Conservation (phyloP, 2,329 filamentous ascomycete genomes). For the Bretziella fagacearum region DNA sequence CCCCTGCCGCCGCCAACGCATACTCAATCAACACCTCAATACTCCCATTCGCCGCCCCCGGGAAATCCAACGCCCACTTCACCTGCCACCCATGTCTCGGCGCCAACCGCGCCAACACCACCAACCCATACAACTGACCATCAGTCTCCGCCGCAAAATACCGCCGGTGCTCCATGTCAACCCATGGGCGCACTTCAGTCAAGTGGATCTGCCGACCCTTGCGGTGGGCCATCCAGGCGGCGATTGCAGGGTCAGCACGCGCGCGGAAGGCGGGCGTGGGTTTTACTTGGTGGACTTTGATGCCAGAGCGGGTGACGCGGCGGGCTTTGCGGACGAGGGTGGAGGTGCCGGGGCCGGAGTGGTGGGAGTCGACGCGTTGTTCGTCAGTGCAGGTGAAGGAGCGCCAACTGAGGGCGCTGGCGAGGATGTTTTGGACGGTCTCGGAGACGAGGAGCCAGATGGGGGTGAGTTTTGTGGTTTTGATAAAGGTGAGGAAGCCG, state of each 20-base stretch:
- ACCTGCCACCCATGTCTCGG: slow-evolving; percentile 79
- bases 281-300: slow-evolving; percentile 60
- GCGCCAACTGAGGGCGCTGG: slow-evolving; percentile 61
- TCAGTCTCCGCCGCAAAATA: slow-evolving; percentile 71
- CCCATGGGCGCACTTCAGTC: slow-evolving; percentile 78
- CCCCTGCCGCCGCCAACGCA: slow-evolving; percentile 36
- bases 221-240: slow-evolving; percentile 63
- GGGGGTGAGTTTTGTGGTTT: slow-evolving; percentile 50
- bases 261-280: slow-evolving; percentile 51
- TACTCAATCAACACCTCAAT: slow-evolving; percentile 71
- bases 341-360: slow-evolving; percentile 29
- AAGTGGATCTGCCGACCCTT: slow-evolving; percentile 78
- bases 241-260: slow-evolving; percentile 54
- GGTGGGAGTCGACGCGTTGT: slow-evolving; percentile 59
- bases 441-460: slow-evolving; percentile 78
- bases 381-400: slow-evolving; percentile 78
- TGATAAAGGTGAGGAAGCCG: slow-evolving; percentile 50
- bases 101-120: slow-evolving; percentile 68
- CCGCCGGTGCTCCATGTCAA: slow-evolving; percentile 64
- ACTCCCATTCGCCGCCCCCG: slow-evolving; percentile 64
- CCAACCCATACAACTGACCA: slow-evolving; percentile 56
- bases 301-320: slow-evolving; percentile 64
- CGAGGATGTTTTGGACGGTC: slow-evolving; percentile 65
- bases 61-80: slow-evolving; percentile 93
- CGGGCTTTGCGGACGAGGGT: slow-evolving; percentile 56